phyloP scores from a whole-genome alignment of 164 flowering plant genomes.

The Kingdonia uniflora region DNA sequence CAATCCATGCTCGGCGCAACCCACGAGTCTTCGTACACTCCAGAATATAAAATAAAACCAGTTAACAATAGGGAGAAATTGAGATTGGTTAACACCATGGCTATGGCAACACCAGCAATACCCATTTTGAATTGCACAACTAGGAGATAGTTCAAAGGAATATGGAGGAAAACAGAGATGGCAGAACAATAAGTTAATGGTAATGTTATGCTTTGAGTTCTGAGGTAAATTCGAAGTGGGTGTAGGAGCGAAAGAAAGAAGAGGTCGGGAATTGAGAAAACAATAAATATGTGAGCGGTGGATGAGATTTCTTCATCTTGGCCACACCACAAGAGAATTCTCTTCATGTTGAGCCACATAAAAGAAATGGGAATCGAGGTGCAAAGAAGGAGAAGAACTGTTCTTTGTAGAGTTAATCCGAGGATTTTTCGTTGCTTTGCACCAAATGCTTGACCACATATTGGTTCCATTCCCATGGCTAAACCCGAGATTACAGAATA shows the following conservation, averaged over 20 bases:
- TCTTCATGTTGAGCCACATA: slow-evolving; percentile 80
- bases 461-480: slow-evolving; percentile 98
- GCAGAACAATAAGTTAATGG: slow-evolving; percentile 82
- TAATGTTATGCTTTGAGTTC: slow-evolving; percentile 74
- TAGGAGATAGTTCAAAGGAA: slow-evolving; percentile 71
- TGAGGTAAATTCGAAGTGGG: slow-evolving; percentile 69
- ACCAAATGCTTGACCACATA: slow-evolving; percentile 90
- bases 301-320: slow-evolving; percentile 67
- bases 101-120: slow-evolving; percentile 73
- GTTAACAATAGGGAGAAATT: slow-evolving; percentile 45
- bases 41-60: slow-evolving; percentile 53
- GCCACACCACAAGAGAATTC: slow-evolving; percentile 65
- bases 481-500: slow-evolving; percentile 87
- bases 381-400: slow-evolving; percentile 69
- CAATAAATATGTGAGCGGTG: slow-evolving; percentile 54
- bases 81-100: slow-evolving; percentile 82
- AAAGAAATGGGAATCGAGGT: slow-evolving; percentile 75
- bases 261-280: slow-evolving; percentile 86
- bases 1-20: slow-evolving; percentile 72
- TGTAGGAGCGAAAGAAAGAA: slow-evolving; percentile 81
- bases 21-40: slow-evolving; percentile 69
- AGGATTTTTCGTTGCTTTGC: slow-evolving; percentile 69
- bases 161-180: slow-evolving; percentile 65
- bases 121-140: slow-evolving; percentile 71
- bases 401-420: slow-evolving; percentile 69